A percentile compares a stretch with the other conserved stretches of the same genome.
These are phyloP conservation scores for Pyrenula massariospora DNA, from an alignment of 495 filamentous ascomycete genomes.

Conservation along the genomic window DNA sequence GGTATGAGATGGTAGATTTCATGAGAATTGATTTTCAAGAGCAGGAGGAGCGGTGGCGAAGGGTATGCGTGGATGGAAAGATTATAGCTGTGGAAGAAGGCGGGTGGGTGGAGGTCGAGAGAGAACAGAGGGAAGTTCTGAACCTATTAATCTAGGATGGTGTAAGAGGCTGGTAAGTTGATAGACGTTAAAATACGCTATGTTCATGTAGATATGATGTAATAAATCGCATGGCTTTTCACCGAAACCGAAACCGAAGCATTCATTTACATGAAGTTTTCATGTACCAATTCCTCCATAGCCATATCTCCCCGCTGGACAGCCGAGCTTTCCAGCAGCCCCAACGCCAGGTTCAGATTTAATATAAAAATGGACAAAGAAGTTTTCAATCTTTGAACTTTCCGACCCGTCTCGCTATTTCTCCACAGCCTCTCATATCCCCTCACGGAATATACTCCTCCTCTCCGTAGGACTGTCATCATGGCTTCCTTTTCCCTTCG, in stretches of 20 bases:
- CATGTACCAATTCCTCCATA: too few relatives aligned
- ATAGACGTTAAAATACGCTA: too few relatives aligned
- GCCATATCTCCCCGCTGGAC: too few relatives aligned
- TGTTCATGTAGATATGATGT: too few relatives aligned
- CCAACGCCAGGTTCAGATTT: not conserved
- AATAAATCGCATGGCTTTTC: too few relatives aligned
- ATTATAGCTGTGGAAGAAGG: constrained; percentile 59
- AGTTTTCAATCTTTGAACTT: not conserved
- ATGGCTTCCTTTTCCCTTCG: constrained; percentile 10
- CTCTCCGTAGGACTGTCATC: constrained; percentile 26
- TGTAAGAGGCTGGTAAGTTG: too few relatives aligned
- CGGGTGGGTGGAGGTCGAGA: constrained; percentile 59
- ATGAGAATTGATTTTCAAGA: constrained; percentile 56
- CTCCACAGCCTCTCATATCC: constrained; percentile 6
- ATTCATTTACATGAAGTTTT: too few relatives aligned
- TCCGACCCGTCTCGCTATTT: not conserved
- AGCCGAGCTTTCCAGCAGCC: not conserved
- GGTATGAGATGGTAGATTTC: constrained; percentile 53
- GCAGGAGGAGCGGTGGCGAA: constrained; percentile 54
- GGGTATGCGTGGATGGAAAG: constrained; percentile 81
- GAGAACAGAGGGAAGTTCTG: constrained; percentile 11
- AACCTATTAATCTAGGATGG: not conserved
- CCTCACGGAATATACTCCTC: constrained; percentile 43
- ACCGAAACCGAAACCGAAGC: too few relatives aligned
- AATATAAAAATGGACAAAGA: not conserved